These are phyloP conservation scores for Podospora pseudoanserina DNA, from an alignment of 495 filamentous ascomycete species.

Conservation along the genomic window DNA sequence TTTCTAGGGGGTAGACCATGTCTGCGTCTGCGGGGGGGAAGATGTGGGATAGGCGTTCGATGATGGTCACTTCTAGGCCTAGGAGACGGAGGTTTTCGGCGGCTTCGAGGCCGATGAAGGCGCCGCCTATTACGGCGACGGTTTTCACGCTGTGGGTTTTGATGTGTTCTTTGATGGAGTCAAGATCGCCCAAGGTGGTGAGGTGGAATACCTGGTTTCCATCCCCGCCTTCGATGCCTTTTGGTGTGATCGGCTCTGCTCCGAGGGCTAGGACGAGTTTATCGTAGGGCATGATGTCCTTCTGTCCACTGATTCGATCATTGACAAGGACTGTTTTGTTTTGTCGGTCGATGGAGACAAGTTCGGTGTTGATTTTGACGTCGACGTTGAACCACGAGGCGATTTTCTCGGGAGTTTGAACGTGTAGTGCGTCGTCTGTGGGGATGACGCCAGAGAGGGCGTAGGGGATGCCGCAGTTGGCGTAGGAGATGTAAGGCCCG, in stretches of 20 bases:
- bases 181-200: slow-evolving; percentile 30
- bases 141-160: slow-evolving; percentile 7
- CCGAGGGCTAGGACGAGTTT: slow-evolving; percentile 30
- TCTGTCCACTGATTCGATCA: not conserved
- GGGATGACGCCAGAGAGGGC: slow-evolving; percentile 31
- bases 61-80: slow-evolving; percentile 18
- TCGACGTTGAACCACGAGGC: slow-evolving; percentile 29
- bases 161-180: slow-evolving; percentile 22
- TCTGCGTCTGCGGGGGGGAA: slow-evolving; percentile 31
- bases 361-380: slow-evolving; percentile 23
- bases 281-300: slow-evolving; percentile 23
- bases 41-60: slow-evolving; percentile 28
- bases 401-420: slow-evolving; percentile 28
- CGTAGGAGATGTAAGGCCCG: slow-evolving; percentile 32
- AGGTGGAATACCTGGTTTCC: slow-evolving; percentile 28
- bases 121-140: slow-evolving; percentile 30
- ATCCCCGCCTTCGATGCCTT: slow-evolving; percentile 19
- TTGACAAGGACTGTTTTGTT: slow-evolving; percentile 6
- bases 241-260: slow-evolving; percentile 22
- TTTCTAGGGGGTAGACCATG: slow-evolving; percentile 26
- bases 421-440: slow-evolving; percentile 20
- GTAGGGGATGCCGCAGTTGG: slow-evolving; percentile 38
- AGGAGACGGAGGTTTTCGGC: slow-evolving; percentile 27
- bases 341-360: slow-evolving; percentile 16
- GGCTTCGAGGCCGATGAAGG: slow-evolving; percentile 36